Evolutionary conservation across 23 red algal genomes (phyloP), one percentile per base, ranked within the genome.

Genomic region (Gracilaria vermiculophylla): DNA sequence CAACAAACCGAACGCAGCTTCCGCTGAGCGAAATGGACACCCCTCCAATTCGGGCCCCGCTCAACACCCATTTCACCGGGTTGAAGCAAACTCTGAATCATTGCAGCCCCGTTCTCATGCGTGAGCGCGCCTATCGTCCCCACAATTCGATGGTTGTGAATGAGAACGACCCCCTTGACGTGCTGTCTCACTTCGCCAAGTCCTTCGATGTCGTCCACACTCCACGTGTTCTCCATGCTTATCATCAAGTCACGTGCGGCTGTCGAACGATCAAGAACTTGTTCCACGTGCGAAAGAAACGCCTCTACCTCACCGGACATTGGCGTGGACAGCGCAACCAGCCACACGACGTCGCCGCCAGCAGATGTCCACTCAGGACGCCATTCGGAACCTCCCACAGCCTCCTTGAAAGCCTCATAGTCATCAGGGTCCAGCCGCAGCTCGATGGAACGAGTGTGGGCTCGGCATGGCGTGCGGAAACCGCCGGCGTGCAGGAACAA

Each of bases 211-310:
- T 85, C 81, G 21, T 69, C 60, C 62, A 85, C 1, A 17, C 9
- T 70, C 74, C 74, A 91, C 23, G 73, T 54, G 20, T 60, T 53
- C 76, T 91, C 87, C 87, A 91, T 91, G 51, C 75, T 64, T 17
- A 91, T 66, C 41, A 91, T 66, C 45, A 91, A 27, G 29, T 91
- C 75, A 29, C 58, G 54, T 19, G 87, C 61, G 9, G 73, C 58
- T 12, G 56, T 52, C 28, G 64, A 66, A 27, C 74, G 74, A 58
- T 91, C 76, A 24, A 91, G 58, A 28, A 39, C 31, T 2, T 53
- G 39, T 36, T 80, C 87, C 14, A 58, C 60, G 19, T 43, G 53
- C 42, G 69, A 32, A 54, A 81, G 43, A 73, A 80, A 91, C 28
- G 6, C 17, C 31, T 69, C 76, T 3, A 27, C 58, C 9, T 80